These are phyloP conservation scores for Hyphopichia pseudoburtonii DNA, from an alignment of 1,139 yeast species.

Conservation along the genomic window DNA sequence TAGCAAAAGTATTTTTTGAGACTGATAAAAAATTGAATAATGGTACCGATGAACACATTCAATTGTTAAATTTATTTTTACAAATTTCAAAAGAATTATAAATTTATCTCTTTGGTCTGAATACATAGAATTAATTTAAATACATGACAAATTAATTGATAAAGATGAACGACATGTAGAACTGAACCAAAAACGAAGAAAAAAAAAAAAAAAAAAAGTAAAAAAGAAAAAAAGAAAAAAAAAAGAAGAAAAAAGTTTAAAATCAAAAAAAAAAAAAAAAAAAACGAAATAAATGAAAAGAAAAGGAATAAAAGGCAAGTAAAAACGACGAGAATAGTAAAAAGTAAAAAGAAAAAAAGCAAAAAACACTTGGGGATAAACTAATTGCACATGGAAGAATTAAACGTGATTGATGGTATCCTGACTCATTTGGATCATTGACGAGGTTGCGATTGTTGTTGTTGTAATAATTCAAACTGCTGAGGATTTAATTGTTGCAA, in stretches of 20 bases:
- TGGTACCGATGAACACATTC: slow-evolving; percentile 92
- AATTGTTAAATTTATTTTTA: slow-evolving; percentile 67
- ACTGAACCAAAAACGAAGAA: background rate
- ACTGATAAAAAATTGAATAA: slow-evolving; percentile 74
- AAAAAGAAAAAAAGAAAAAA: background rate
- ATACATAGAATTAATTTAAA: background rate
- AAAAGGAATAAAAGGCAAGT: background rate
- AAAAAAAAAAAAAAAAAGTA: background rate
- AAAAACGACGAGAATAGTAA: background rate
- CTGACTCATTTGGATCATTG: too few relatives aligned
- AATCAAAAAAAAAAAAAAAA: background rate
- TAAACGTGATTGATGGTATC: too few relatives aligned
- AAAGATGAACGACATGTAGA: background rate
- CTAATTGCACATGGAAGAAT: slow-evolving; percentile 14
- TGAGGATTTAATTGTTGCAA: slow-evolving; percentile 8
- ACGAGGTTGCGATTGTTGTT: slow-evolving; percentile 12
- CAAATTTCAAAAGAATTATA: slow-evolving; percentile 44
- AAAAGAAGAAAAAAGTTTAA: background rate
- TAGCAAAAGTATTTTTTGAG: slow-evolving; percentile 66
- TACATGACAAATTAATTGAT: background rate
- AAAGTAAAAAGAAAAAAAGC: background rate
- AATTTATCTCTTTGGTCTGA: background rate
- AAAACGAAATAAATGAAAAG: background rate
- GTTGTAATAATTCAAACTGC: slow-evolving; percentile 10
- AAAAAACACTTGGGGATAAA: background rate